A percentile compares a stretch with the other conserved stretches of the same genome.
These are phyloP conservation scores for Talaromyces atroroseus DNA, from an alignment of 2,329 filamentous ascomycete genomes.

Conservation along the genomic window DNA sequence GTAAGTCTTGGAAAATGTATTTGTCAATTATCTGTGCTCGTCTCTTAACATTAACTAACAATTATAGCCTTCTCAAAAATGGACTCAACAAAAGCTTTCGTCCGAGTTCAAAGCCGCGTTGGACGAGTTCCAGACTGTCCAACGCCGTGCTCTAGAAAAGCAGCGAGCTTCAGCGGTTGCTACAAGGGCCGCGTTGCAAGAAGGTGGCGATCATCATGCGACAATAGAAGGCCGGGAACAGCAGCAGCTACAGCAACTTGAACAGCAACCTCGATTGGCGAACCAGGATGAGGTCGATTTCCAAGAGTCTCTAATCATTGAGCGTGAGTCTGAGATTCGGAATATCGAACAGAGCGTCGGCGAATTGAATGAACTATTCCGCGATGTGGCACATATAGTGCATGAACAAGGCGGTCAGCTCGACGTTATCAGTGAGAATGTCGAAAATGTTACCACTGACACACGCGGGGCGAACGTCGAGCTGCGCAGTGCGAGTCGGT, in stretches of 20 bases:
- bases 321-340: conserved; percentile 93
- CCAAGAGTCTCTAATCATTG: conserved; percentile 89
- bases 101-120: conserved; percentile 87
- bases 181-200: conserved; percentile 72
- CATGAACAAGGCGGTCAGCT: conserved; percentile 86
- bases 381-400: conserved; percentile 97
- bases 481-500: conserved; percentile 75
- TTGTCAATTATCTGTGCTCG: not conserved
- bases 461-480: conserved; percentile 82
- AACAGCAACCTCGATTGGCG: conserved; percentile 73
- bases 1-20: conserved; percentile 45
- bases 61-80: conserved; percentile 80
- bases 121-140: conserved; percentile 86
- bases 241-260: conserved; percentile 50
- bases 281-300: conserved; percentile 95
- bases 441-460: conserved; percentile 74
- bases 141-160: conserved; percentile 84
- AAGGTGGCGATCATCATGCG: conserved; percentile 38
- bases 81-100: conserved; percentile 90
- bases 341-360: conserved; percentile 96
- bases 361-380: conserved; percentile 92
- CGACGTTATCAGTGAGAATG: conserved; percentile 81
- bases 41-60: not conserved
- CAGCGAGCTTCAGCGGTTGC: conserved; percentile 81
- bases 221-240: conserved; percentile 28